Base-by-base conservation (phyloP, 768 basidiomycete species). In the Cyclocybe aegerita region DNA sequence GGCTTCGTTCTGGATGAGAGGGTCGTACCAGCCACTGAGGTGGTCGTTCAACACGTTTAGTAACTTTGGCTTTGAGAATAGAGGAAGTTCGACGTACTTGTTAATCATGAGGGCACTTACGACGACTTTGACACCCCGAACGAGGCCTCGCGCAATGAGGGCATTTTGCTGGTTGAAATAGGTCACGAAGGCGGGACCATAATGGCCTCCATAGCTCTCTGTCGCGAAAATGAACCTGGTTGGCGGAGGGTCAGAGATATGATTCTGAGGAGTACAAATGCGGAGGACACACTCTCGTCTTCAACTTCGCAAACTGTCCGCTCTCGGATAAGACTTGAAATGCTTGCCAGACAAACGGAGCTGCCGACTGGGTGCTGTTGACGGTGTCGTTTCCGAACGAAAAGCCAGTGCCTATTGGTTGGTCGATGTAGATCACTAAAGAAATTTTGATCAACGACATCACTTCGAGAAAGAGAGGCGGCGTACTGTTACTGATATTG, bases 151-250 rank as follows among this genome's bases (percentile, higher is more conserved):
- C 7, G 66, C 55, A 45, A 86, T 85, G 44, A 73, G 64, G 0
- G 67, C 65, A 43, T 85, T 87, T 61, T 87, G 84, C 49, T 83
- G 65, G 32, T 84, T 72, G 58, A 88, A 86, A 58, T 76, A 85
- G 4, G 79, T 79, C 30, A 83, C 82, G 53, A 86, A 85, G 43
- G 71, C 72, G 3, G 85, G 83, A 0, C 80, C 84, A 59, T 84
- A 86, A 58, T 86, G 83, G 0, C 84, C 83, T 5, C 85, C 85
- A 48, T 84, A 87, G 44, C 81, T 83, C 60, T 87, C 84, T 4
- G 84, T 84, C 1, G 81, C 75, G 40, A 86, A 74, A 34, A 83
- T 77, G 55, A 86, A 84, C 56, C 84, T 84, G 41, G 17, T 43
- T 7, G 23, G 23, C 23, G 3, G 23, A 23, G 4, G 23, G 4